These are phyloP conservation scores for Cenchrus fungigraminus DNA, from an alignment of 176 grass and related monocot species.

Conservation along the genomic window DNA sequence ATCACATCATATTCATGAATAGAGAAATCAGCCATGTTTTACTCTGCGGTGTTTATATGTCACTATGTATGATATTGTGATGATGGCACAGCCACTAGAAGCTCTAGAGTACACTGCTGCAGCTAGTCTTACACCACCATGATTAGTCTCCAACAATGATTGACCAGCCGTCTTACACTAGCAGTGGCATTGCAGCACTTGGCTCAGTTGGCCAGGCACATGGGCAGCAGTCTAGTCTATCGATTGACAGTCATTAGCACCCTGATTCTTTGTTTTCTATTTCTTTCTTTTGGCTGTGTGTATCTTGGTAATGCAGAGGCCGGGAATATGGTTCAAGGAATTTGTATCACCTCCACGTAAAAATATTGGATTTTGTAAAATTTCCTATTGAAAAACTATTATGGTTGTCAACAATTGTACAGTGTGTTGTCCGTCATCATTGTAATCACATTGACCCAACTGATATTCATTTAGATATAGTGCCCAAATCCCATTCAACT, in stretches of 20 bases:
- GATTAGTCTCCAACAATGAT: not conserved
- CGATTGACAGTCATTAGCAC: too few species aligned
- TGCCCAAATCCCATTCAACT: not conserved
- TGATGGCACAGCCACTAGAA: not conserved
- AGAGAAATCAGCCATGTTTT: constrained; percentile 3
- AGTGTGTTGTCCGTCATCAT: not conserved
- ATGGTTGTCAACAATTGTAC: not conserved
- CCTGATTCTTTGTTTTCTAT: too few species aligned
- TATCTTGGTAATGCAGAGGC: too few species aligned
- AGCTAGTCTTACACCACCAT: not conserved
- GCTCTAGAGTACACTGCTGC: not conserved
- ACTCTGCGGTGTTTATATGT: not conserved
- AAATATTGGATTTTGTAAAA: too few species aligned
- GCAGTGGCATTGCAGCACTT: too few species aligned
- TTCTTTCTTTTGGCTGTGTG: too few species aligned
- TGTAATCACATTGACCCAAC: not conserved
- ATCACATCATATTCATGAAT: not conserved
- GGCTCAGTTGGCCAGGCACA: too few species aligned
- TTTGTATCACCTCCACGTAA: too few species aligned
- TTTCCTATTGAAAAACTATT: too few species aligned
- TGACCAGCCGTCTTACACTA: not conserved
- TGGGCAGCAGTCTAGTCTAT: too few species aligned
- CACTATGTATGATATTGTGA: not conserved
- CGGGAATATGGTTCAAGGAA: too few species aligned
- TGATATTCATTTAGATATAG: not conserved